Percentiles rank a stretch among this genome's conserved stretches.
Evolutionary conservation across 2,329 filamentous ascomycete species (phyloP).

Genomic region (Daldinia eschscholtzii): DNA sequence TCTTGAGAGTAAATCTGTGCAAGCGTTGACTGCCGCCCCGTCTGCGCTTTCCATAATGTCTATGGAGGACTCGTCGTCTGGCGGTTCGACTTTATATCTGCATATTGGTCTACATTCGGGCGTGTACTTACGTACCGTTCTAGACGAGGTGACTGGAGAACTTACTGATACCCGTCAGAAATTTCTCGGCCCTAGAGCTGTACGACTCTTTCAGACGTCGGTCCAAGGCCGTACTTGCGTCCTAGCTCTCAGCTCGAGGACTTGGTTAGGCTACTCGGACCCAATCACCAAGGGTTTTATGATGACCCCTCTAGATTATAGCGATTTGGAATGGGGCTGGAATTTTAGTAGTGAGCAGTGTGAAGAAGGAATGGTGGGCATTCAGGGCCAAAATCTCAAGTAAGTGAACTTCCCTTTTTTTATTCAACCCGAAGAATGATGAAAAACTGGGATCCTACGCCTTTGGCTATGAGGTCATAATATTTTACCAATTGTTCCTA

Average conservation of each 20-base stretch:
- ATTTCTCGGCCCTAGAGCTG: conserved; percentile 91
- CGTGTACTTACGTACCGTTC: conserved; percentile 92
- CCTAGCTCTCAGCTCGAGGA: conserved; percentile 88
- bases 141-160: conserved; percentile 96
- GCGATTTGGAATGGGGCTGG: conserved; percentile 91
- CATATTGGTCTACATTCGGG: conserved; percentile 97
- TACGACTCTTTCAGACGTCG: conserved; percentile 90
- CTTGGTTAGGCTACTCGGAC: conserved; percentile 97
- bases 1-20: conserved; percentile 92
- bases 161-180: conserved; percentile 94
- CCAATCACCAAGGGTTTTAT: conserved; percentile 88
- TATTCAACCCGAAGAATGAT: conserved; percentile 65
- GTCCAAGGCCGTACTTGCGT: conserved; percentile 88
- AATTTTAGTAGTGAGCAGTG: conserved; percentile 97
- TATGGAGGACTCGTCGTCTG: conserved; percentile 93
- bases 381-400: conserved; percentile 89
- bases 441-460: conserved; percentile 72
- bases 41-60: conserved; percentile 91
- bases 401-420: conserved; percentile 61
- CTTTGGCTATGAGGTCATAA: conserved; percentile 67
- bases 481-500: conserved; percentile 93
- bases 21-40: conserved; percentile 90
- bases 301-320: conserved; percentile 91
- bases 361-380: conserved; percentile 92
- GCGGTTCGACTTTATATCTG: conserved; percentile 88